Conservation (phyloP, 441 rosid genomes). For the Eutrema salsugineum region DNA sequence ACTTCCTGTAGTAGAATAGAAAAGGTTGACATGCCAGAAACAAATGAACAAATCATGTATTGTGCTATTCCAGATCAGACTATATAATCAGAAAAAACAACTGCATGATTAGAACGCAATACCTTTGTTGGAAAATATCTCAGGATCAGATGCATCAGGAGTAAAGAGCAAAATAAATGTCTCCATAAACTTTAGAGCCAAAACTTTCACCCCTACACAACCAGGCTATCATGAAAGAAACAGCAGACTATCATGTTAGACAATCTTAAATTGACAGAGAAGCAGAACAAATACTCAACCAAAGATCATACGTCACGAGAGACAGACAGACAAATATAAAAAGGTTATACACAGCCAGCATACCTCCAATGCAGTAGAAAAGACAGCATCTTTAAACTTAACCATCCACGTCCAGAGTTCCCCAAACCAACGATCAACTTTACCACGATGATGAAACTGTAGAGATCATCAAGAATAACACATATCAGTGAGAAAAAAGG, state of each 20-base stretch:
- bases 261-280: constrained; percentile 9
- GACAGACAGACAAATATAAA: not conserved
- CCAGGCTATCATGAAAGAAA: constrained; percentile 67
- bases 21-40: constrained; percentile 22
- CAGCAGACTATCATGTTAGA: constrained; percentile 27
- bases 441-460: constrained; percentile 65
- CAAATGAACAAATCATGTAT: not conserved
- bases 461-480: constrained; percentile 23
- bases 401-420: constrained; percentile 91
- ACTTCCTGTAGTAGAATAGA: constrained; percentile 48
- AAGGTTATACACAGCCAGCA: not conserved
- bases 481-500: not conserved
- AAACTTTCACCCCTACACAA: constrained; percentile 65
- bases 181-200: constrained; percentile 94
- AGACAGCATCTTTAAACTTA: constrained; percentile 77
- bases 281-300: constrained; percentile 9
- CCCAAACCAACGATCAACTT: constrained; percentile 79
- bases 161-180: constrained; percentile 76
- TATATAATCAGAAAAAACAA: not conserved
- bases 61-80: not conserved
- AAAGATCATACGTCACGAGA: not conserved
- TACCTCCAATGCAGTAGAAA: constrained; percentile 79
- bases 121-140: constrained; percentile 63
- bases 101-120: constrained; percentile 24
- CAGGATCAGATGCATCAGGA: constrained; percentile 63